A percentile compares a stretch with the other conserved stretches of the same genome.
Conservation (phyloP, 2,329 filamentous ascomycete genomes). For the Onygenales sp. region DNA sequence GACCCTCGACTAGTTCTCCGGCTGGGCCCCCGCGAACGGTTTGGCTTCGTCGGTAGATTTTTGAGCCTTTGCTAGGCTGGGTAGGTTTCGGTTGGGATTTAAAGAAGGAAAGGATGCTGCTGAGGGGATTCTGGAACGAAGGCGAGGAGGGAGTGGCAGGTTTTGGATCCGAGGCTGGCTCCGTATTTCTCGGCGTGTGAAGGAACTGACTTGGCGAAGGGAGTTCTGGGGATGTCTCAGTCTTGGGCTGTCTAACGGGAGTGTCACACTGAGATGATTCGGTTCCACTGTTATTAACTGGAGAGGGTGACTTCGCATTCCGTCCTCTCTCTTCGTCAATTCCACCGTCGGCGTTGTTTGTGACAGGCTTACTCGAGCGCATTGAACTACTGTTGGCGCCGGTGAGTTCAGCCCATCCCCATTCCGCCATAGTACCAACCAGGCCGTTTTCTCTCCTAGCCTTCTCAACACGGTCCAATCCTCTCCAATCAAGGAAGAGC, state of each 20-base stretch:
- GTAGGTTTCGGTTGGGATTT: conserved; percentile 47
- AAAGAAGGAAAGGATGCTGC: conserved; percentile 65
- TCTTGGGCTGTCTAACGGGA: conserved; percentile 4
- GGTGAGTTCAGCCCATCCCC: conserved; percentile 90
- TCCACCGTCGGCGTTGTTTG: background rate
- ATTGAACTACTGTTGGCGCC: conserved; percentile 50
- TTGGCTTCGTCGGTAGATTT: conserved; percentile 69
- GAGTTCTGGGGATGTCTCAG: conserved; percentile 6
- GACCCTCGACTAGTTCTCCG: background rate
- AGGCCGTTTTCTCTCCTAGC: conserved; percentile 83
- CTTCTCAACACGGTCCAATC: conserved; percentile 86
- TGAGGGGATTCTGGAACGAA: conserved; percentile 42
- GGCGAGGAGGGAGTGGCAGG: conserved; percentile 11
- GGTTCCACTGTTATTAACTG: background rate
- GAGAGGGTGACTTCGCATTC: background rate
- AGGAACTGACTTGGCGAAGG: conserved; percentile 10
- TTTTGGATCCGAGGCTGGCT: conserved; percentile 21
- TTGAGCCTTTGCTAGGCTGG: conserved; percentile 38
- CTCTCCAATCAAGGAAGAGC: conserved; percentile 95
- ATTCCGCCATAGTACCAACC: conserved; percentile 84
- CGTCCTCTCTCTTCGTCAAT: conserved; percentile 1
- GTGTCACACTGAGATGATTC: background rate
- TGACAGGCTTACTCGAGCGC: conserved; percentile 12
- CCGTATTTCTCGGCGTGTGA: conserved; percentile 12
- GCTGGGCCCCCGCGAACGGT: conserved; percentile 43